Evolutionary conservation across 2,329 filamentous ascomycete genomes (phyloP).

Genomic region (Colletotrichum siamense): DNA sequence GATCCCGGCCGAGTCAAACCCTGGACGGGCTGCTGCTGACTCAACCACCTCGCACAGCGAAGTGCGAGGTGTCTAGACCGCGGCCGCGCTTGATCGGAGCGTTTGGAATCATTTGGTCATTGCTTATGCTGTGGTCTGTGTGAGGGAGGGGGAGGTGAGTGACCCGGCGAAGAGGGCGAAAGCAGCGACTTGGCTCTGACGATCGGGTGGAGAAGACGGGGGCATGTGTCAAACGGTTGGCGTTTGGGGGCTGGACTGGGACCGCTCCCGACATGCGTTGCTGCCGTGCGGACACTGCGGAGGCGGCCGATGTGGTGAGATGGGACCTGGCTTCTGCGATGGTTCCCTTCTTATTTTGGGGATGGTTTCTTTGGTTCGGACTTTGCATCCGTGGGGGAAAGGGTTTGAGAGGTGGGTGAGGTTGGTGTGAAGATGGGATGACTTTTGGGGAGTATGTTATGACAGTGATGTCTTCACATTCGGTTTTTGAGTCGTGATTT

Average conservation of each 20-base stretch:
- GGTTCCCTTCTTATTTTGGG: background rate
- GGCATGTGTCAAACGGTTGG: conserved; percentile 6
- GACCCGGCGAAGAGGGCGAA: background rate
- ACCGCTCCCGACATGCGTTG: background rate
- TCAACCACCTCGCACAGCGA: background rate
- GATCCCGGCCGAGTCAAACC: background rate
- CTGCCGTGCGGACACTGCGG: background rate
- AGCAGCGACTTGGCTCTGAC: background rate
- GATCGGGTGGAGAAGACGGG: background rate
- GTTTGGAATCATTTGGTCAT: background rate
- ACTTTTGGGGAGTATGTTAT: background rate
- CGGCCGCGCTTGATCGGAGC: background rate
- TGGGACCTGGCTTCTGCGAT: background rate
- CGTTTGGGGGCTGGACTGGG: background rate
- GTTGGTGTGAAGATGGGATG: background rate
- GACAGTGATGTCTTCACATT: background rate
- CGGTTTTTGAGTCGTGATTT: background rate
- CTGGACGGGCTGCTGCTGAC: background rate
- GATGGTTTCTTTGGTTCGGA: background rate
- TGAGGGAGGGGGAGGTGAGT: background rate
- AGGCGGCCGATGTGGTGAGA: background rate
- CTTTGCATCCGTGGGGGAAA: background rate
- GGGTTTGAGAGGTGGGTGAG: background rate
- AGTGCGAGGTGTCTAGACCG: background rate
- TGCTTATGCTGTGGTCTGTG: background rate